phyloP scores from a whole-genome alignment of 768 basidiomycete species.

The Lyophyllum atratum region DNA sequence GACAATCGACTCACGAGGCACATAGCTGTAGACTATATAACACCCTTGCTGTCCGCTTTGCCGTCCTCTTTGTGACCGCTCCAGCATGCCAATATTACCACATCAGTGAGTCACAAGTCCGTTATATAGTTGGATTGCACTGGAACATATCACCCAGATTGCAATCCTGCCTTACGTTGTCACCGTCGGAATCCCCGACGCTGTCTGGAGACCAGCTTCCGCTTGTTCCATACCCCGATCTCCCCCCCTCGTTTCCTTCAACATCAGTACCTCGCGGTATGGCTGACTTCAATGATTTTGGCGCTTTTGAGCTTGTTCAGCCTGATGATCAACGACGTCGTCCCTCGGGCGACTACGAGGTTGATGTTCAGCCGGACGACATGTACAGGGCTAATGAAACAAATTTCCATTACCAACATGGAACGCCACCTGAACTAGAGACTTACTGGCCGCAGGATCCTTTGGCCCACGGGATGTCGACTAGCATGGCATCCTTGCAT shows the following conservation, averaged over 20 bases:
- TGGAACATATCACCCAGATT: constrained; percentile 12
- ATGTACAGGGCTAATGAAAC: neutral
- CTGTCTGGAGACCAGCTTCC: neutral
- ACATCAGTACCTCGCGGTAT: constrained; percentile 15
- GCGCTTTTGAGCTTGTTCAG: constrained; percentile 2
- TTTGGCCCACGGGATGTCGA: neutral
- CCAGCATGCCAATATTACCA: constrained; percentile 12
- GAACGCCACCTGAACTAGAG: neutral
- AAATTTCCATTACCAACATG: constrained; percentile 4
- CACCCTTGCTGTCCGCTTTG: neutral
- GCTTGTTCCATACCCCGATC: neutral
- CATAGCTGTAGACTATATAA: constrained; percentile 21
- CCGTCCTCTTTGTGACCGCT: constrained; percentile 10
- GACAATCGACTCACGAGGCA: constrained; percentile 16
- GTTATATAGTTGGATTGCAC: constrained; percentile 7
- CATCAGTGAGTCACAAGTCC: constrained; percentile 17
- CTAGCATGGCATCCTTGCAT: constrained; percentile 1
- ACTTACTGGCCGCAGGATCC: constrained; percentile 3
- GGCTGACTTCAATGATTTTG: constrained; percentile 6
- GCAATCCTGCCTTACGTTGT: constrained; percentile 1
- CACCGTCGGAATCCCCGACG: constrained; percentile 2
- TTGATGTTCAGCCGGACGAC: neutral
- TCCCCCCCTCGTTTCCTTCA: constrained; percentile 4
- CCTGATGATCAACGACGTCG: neutral
- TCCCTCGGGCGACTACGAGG: neutral